These are phyloP conservation scores for Wickerhamiella australiensis DNA, from an alignment of 805 yeast genomes.

Conservation along the genomic window DNA sequence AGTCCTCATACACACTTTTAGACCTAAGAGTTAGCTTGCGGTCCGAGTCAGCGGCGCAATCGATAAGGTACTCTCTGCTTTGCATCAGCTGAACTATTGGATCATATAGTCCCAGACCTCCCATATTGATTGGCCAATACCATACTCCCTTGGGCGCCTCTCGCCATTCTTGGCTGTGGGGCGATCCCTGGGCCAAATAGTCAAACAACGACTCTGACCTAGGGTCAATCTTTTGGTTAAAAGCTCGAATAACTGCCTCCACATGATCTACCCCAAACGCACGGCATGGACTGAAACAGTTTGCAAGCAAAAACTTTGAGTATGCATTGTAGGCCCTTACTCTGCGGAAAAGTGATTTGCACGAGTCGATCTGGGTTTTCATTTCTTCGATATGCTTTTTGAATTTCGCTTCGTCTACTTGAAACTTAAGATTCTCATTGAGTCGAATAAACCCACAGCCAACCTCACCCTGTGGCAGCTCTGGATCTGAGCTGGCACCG, in stretches of 20 bases:
- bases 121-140: constrained; percentile 7
- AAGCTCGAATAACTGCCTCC: not conserved
- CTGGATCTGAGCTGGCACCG: too few relatives aligned
- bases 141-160: not conserved
- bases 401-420: not conserved
- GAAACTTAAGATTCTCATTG: not conserved
- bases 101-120: constrained; percentile 5
- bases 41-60: too few relatives aligned
- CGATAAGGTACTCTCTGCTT: not conserved
- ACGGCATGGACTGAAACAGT: not conserved
- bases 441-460: not conserved
- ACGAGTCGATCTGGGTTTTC: constrained; percentile 2
- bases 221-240: not conserved
- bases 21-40: too few relatives aligned
- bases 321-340: constrained; percentile 3
- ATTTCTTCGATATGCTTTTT: constrained; percentile 1
- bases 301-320: not conserved
- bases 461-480: not conserved
- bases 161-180: too few relatives aligned
- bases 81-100: constrained; percentile 1
- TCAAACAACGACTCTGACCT: not conserved
- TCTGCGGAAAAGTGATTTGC: not conserved
- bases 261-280: not conserved
- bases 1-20: not conserved
- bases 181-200: not conserved